phyloP scores from a whole-genome alignment of 2,329 filamentous ascomycete species.

The Epichloe typhina region DNA sequence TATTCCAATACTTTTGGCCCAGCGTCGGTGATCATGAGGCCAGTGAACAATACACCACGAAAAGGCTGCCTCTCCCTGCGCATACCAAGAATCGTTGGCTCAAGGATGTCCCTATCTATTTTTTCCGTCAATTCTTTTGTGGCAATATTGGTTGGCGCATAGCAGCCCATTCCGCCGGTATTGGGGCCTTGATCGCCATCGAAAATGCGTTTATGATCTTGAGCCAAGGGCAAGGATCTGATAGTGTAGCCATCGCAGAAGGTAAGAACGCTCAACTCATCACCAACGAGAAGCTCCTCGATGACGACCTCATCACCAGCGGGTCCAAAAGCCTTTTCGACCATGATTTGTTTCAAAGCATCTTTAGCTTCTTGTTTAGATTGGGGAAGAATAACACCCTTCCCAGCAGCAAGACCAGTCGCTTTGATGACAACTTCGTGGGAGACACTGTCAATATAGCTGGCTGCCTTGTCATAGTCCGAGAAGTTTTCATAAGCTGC shows the following conservation, averaged over 20 bases:
- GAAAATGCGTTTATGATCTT: conserved; percentile 92
- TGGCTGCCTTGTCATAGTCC: conserved; percentile 56
- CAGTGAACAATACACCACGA: conserved; percentile 69
- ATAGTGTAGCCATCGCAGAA: conserved; percentile 86
- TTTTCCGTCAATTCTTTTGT: conserved; percentile 60
- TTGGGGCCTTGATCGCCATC: conserved; percentile 87
- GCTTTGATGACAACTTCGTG: conserved; percentile 89
- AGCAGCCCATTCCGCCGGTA: conserved; percentile 96
- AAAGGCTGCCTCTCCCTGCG: conserved; percentile 63
- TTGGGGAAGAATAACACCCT: conserved; percentile 82
- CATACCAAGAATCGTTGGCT: conserved; percentile 85
- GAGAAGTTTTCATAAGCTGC: conserved; percentile 83
- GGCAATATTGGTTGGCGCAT: conserved; percentile 76
- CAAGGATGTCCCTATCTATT: conserved; percentile 71
- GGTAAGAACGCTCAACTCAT: conserved; percentile 82
- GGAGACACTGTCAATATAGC: conserved; percentile 58
- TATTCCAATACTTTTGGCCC: conserved; percentile 83
- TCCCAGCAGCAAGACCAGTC: conserved; percentile 80
- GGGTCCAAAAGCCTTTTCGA: conserved; percentile 70
- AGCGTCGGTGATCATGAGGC: conserved; percentile 77
- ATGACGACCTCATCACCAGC: conserved; percentile 89
- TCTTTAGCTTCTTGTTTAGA: conserved; percentile 70
- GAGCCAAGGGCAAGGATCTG: conserved; percentile 72
- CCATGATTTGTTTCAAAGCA: conserved; percentile 82
- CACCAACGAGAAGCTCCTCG: conserved; percentile 82